Evolutionary conservation across 352 stramenopile species (phyloP).

Genomic region (Globisporangium alternatum): DNA sequence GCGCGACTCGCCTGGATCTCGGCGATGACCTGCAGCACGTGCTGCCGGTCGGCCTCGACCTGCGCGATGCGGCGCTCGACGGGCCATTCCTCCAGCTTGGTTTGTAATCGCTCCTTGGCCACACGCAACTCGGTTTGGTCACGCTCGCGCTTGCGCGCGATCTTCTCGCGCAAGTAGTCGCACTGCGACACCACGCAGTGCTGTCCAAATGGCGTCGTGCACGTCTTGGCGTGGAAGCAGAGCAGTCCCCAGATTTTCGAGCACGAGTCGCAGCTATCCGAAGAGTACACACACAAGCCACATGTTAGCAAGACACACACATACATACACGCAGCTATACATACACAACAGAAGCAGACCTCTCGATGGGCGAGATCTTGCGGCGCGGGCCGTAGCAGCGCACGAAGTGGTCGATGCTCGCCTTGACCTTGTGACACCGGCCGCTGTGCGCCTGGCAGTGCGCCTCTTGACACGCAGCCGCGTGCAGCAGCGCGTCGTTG

Average conservation of each 20-base stretch:
- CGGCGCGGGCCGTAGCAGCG: slow-evolving; percentile 78
- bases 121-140: slow-evolving; percentile 59
- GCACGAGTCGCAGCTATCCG: slow-evolving; percentile 68
- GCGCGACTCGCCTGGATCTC: slow-evolving; percentile 64
- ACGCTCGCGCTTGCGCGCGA: slow-evolving; percentile 66
- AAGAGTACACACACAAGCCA: background rate
- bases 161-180: slow-evolving; percentile 85
- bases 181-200: slow-evolving; percentile 83
- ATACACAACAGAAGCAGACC: slow-evolving; percentile 35
- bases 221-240: slow-evolving; percentile 85
- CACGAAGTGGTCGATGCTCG: slow-evolving; percentile 87
- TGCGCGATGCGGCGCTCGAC: slow-evolving; percentile 80
- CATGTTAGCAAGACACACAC: background rate
- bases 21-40: slow-evolving; percentile 75
- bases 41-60: slow-evolving; percentile 68
- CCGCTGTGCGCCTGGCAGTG: slow-evolving; percentile 60
- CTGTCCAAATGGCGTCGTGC: slow-evolving; percentile 39
- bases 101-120: slow-evolving; percentile 42
- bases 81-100: slow-evolving; percentile 64
- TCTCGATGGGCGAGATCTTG: slow-evolving; percentile 71
- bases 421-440: slow-evolving; percentile 86
- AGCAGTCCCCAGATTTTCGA: slow-evolving; percentile 84
- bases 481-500: slow-evolving; percentile 78
- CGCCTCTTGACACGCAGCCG: slow-evolving; percentile 48
- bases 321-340: background rate